These are phyloP conservation scores for Cladosporium sp. DNA, from an alignment of 2,329 filamentous ascomycete genomes.

Conservation along the genomic window DNA sequence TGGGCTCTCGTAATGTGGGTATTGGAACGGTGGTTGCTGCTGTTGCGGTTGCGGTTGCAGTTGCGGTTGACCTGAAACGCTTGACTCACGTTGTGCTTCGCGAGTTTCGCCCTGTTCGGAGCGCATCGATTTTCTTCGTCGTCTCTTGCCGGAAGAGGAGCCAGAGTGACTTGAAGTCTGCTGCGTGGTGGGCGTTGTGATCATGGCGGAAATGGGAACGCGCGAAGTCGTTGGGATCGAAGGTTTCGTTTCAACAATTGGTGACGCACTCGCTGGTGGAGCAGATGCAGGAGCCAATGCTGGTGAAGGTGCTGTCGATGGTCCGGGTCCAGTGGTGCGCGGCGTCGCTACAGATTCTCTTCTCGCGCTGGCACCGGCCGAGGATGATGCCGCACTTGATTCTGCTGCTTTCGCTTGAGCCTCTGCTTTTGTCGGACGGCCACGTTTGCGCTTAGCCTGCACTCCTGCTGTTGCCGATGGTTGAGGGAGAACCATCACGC, in stretches of 20 bases:
- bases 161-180: conserved; percentile 27
- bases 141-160: conserved; percentile 30
- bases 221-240: conserved; percentile 22
- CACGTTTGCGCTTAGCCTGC: conserved; percentile 43
- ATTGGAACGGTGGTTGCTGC: neutral
- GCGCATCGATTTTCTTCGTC: conserved; percentile 20
- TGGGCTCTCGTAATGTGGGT: conserved; percentile 24
- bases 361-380: conserved; percentile 34
- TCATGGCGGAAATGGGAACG: conserved; percentile 31
- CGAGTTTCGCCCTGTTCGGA: conserved; percentile 9
- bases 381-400: conserved; percentile 16
- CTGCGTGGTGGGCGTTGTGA: conserved; percentile 28
- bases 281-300: conserved; percentile 12
- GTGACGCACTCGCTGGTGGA: conserved; percentile 7
- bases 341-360: conserved; percentile 33
- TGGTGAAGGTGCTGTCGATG: conserved; percentile 2
- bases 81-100: conserved; percentile 8
- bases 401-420: conserved; percentile 41
- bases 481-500: conserved; percentile 14
- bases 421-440: conserved; percentile 46
- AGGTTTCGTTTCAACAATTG: conserved; percentile 16
- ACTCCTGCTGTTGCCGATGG: conserved; percentile 19
- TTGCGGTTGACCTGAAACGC: neutral
- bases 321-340: conserved; percentile 12
- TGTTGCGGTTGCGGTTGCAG: neutral